Base-by-base conservation (phyloP, 148 eudicot species). In the Rhododendron ovatum region DNA sequence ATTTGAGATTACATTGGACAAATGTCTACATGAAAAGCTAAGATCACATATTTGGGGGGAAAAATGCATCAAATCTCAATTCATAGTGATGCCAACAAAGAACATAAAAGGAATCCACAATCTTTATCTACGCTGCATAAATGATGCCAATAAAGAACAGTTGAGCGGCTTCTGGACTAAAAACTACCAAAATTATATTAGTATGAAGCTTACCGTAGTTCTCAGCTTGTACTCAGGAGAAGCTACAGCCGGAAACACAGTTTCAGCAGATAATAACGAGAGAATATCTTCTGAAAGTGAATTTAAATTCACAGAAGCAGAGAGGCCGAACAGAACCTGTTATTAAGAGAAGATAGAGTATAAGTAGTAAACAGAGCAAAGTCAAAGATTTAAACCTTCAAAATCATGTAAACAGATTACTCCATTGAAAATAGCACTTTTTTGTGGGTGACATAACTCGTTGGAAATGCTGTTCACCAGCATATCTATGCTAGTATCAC, bases 261-360 rank as follows among this genome's bases (percentile, higher is more conserved):
- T 83, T 84, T 86, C 89, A 8, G 88, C 79, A 2, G 96, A 91
- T 61, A 97, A 82, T 51, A 92, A 85, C 14, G 89, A 39, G 88
- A 88, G 43, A 59, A 97, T n/a, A 88, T 97, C 98, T 53, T 92
- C 91, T 86, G 90, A 92, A 22, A 97, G 91, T 20, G 94, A 84
- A 83, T 90, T 84, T 45, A 97, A 82, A 87, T 94, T 90, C 69
- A 92, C 98, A 43, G 88, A 75, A 84, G 95, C 90, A 83, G 98
- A 93, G 84, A 97, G 93, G 8, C 98, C 98, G 89, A 94, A 95
- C 30, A 97, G 88, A 50, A 97, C 98, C 99, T 95, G 89, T 78
- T 79, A 82, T 81, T n/a, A 67, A 57, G 43, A 75, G 48, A 47
- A 22, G 74, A 51, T 51, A 85, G 73, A 13, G 69, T 9, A 12